Evolutionary conservation across 805 yeast genomes (phyloP), one percentile per base, ranked within the genome.

Genomic region (Phaffomyces thermotolerans): DNA sequence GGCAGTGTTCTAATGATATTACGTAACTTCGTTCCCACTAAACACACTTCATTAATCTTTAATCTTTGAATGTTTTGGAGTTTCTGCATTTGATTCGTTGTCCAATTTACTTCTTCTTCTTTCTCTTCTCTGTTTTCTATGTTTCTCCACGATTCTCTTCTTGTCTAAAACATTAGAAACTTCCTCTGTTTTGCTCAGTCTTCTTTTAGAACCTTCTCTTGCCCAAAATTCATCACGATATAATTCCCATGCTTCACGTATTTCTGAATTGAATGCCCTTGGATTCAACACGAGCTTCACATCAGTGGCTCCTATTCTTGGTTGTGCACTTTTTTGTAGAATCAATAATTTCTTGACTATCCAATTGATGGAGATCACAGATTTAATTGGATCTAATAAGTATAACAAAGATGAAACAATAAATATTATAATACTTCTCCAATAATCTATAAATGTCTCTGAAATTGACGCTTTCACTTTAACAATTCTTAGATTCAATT

Each of bases 201-300:
- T 64, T 49, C 89, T 67, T 51, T 88, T 72, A 2, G 78, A 76
- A 1, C 87, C 85, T 59, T 89, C 96, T 52, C 83, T 73, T 20
- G 80, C 78, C 97, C 98, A 93, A 59, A 89, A 93, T 60, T 90
- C 97, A 52, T 85, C 86, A 47, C 99, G 66, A 56, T 90, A 91
- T 34, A 88, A 63, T 57, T 91, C 99, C 98, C 99, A 91, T 9
- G 88, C 90, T 60, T 90, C 96, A 49, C 96, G 73, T 7, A 84
- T 77, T 39, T 84, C 90, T 0, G 93, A 79, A 47, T 78, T 78
- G 63, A 91, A 93, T 1, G 81, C 81, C 40, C 96, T 69, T 4
- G 97, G 84, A 45, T 83, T 82, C 43, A 93, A 68, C 9, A 87
- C 84, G 8, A 93, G 60, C 59, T 89, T 90, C 12, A 90, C 88